Conservation (phyloP, 2,329 filamentous ascomycete species). For the Trichoderma guizhouense region DNA sequence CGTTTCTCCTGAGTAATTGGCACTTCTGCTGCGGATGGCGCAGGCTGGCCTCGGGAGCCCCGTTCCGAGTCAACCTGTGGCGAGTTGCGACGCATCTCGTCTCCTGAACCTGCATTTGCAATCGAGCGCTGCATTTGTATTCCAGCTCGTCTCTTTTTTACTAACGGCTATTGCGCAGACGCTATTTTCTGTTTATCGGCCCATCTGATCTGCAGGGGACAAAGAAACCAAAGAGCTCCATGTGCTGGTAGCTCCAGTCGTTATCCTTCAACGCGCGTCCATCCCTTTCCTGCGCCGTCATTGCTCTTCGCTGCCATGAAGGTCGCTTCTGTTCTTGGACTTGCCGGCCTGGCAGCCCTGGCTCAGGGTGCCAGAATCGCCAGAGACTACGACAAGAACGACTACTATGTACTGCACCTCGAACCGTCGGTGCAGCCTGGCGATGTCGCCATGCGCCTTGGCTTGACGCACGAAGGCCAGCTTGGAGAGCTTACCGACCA, state of each 20-base stretch:
- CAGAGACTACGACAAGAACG: conserved; percentile 74
- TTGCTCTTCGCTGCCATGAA: conserved; percentile 42
- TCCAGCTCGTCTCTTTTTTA: neutral
- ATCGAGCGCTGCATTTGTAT: neutral
- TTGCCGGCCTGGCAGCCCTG: conserved; percentile 50
- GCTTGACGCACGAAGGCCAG: conserved; percentile 75
- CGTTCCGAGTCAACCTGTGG: conserved; percentile 1
- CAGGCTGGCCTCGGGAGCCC: neutral
- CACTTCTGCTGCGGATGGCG: neutral
- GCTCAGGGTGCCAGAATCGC: conserved; percentile 49
- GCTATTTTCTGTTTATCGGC: neutral
- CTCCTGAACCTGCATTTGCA: neutral
- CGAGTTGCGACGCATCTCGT: neutral
- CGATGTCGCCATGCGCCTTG: conserved; percentile 68
- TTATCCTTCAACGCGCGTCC: conserved; percentile 1
- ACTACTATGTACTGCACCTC: conserved; percentile 93
- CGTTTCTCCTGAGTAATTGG: conserved; percentile 3
- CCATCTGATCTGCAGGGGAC: neutral
- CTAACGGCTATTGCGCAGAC: neutral
- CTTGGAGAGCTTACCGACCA: conserved; percentile 76
- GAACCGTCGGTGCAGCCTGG: conserved; percentile 61
- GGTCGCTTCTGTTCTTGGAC: conserved; percentile 49
- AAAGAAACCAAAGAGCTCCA: neutral
- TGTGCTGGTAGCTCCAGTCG: conserved; percentile 14
- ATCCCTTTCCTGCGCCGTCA: conserved; percentile 15